Conservation (phyloP, 106 monocot species). For the Platanthera guangdongensis region DNA sequence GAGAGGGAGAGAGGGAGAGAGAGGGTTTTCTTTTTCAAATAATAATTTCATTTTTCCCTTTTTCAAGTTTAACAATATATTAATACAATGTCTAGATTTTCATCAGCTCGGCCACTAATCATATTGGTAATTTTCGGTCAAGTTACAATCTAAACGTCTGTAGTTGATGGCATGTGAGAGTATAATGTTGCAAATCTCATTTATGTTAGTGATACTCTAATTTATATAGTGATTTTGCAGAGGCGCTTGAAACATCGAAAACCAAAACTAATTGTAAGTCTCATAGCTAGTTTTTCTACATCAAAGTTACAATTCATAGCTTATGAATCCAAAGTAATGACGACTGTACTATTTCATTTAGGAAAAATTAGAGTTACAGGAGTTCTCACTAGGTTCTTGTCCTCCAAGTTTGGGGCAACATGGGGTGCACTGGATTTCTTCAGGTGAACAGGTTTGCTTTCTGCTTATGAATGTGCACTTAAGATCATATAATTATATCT, state of each 20-base stretch:
- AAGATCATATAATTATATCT: neutral
- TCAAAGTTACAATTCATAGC: neutral
- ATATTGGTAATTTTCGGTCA: neutral
- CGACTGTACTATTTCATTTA: constrained; percentile 13
- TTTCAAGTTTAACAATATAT: neutral
- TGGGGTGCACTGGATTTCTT: constrained; percentile 79
- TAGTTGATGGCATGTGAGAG: neutral
- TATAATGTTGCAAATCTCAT: neutral
- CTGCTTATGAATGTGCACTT: constrained; percentile 1
- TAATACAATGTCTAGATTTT: neutral
- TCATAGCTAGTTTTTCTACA: neutral
- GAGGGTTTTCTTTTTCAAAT: too few species aligned
- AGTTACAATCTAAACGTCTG: neutral
- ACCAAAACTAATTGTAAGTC: constrained; percentile 79
- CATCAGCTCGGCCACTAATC: neutral
- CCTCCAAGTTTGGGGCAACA: constrained; percentile 67
- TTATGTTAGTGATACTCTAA: neutral
- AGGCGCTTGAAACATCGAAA: constrained; percentile 68
- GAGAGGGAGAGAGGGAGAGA: too few species aligned
- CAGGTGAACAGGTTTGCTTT: constrained; percentile 77
- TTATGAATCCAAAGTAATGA: neutral
- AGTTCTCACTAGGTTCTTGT: constrained; percentile 85
- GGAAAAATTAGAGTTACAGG: constrained; percentile 85
- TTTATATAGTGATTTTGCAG: constrained; percentile 30
- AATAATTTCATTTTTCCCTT: too few species aligned